Base-by-base conservation (phyloP, 192 early-diverging fungal species). In the Coemansia sp. region DNA sequence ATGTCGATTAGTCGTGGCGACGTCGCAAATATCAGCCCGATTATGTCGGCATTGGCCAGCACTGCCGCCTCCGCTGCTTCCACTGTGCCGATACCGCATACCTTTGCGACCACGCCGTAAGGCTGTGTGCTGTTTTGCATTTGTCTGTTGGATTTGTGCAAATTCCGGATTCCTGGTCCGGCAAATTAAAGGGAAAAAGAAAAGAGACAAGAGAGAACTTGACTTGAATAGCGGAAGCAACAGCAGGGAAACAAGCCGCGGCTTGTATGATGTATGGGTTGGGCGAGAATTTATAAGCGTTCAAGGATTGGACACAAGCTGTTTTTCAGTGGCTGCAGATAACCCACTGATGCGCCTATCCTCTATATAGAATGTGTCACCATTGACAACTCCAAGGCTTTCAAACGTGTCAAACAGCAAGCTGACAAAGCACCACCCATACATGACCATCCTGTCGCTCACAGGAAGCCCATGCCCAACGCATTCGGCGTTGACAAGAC, bases 1-100 rank as follows among this genome's bases (percentile, higher is more conserved):
- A 88, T 35, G 20, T 83, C 82, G 13, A 99, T 90, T 61, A 90
- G 83, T 21, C 98, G 87, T 46, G 88, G 88, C 4, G 91, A 91
- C 15, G 88, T 86, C 8, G 92, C 95, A 86, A 97, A 97, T 49
- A 98, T 97, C 68, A 99, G 84, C 2, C 98, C 96, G 59, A 99
- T 87, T 25, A 98, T 84, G 70, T 97, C 91, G 6, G 95, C 94
- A 0, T 95, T 94, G 0, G 87, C 79, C 28, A 87, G 73, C 0
- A 89, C 85, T 6, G 94, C 93, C 30, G 75, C 80, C 9, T 90
- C 66, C 3, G 95, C 95, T 28, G 93, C 96, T 57, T 93, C 89
- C 0, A 88, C 83, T 4, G 87, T 91, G 21, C 82, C 87, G 16
- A 99, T 83, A 16, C 95, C 98, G 70, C 98, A 99, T 4, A 98